phyloP scores from a whole-genome alignment of 1,284 basidiomycete species.

The Malassezia furfur region DNA sequence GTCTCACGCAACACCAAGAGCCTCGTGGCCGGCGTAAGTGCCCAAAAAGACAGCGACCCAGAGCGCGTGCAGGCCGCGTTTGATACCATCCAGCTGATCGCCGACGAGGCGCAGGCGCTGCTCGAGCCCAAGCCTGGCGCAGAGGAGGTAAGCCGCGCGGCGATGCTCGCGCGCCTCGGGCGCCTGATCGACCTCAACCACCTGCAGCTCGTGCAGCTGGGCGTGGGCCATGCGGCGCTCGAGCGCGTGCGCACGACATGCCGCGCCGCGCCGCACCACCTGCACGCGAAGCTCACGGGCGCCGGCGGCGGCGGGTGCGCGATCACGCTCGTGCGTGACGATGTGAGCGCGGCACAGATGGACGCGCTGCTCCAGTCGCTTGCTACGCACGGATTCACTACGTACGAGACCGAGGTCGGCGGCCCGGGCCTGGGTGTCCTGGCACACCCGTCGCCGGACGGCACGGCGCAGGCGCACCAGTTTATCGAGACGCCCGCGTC shows the following conservation, averaged over 20 bases:
- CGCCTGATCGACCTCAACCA: constrained; percentile 73
- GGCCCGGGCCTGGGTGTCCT: constrained; percentile 82
- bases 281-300: constrained; percentile 94
- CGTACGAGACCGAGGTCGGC: constrained; percentile 84
- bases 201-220: constrained; percentile 68
- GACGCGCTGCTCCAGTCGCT: constrained; percentile 23
- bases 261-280: constrained; percentile 56
- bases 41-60: constrained; percentile 61
- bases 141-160: constrained; percentile 6
- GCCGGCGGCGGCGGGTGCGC: constrained; percentile 98
- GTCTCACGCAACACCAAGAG: constrained; percentile 88
- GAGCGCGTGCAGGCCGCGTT: constrained; percentile 25
- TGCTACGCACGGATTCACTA: constrained; percentile 60
- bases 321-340: constrained; percentile 85
- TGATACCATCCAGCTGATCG: constrained; percentile 25
- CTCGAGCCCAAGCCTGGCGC: constrained; percentile 20
- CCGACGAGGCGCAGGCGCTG: constrained; percentile 28
- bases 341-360: constrained; percentile 49
- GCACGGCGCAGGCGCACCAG: background rate
- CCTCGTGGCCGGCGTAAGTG: constrained; percentile 76
- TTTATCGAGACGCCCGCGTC: background rate
- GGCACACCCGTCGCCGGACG: constrained; percentile 43
- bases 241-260: constrained; percentile 72
- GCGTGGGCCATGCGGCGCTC: constrained; percentile 81
- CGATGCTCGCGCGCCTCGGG: constrained; percentile 21